phyloP scores from a whole-genome alignment of 768 basidiomycete species.

The Pulveroboletus sp. region DNA sequence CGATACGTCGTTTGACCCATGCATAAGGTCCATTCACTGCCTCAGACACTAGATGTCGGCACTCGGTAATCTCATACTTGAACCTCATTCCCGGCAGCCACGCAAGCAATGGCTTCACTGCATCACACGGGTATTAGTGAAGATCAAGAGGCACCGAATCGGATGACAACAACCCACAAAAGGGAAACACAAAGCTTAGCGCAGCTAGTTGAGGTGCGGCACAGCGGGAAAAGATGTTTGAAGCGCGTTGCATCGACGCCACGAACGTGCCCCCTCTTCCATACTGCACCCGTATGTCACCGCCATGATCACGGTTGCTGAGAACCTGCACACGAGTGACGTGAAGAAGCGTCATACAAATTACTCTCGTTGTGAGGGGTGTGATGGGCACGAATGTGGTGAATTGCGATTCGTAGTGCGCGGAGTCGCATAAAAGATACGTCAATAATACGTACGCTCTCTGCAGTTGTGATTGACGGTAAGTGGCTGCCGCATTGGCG shows the following conservation, averaged over 20 bases:
- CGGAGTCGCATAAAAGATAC: constrained; percentile 7
- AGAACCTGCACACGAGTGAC: neutral
- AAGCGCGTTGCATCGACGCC: constrained; percentile 6
- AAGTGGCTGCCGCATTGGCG: constrained; percentile 5
- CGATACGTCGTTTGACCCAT: constrained; percentile 7
- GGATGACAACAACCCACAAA: constrained; percentile 4
- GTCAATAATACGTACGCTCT: constrained; percentile 9
- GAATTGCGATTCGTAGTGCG: constrained; percentile 6
- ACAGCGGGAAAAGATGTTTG: constrained; percentile 2
- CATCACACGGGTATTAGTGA: neutral
- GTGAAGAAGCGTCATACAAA: neutral
- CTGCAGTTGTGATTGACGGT: constrained; percentile 14
- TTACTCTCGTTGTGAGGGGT: neutral
- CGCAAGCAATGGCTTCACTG: constrained; percentile 17
- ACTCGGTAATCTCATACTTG: constrained; percentile 14
- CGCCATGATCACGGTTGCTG: constrained; percentile 9
- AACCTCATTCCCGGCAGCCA: constrained; percentile 28
- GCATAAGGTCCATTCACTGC: constrained; percentile 10
- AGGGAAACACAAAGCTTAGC: constrained; percentile 10
- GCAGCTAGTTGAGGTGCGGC: neutral
- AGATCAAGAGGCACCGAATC: neutral
- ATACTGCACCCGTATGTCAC: constrained; percentile 17
- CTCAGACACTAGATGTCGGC: constrained; percentile 1
- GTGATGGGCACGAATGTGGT: constrained; percentile 4
- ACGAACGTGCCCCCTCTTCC: neutral